Evolutionary conservation across 192 early-diverging fungal species (phyloP).

Genomic region (Pilobolus umbonatus): DNA sequence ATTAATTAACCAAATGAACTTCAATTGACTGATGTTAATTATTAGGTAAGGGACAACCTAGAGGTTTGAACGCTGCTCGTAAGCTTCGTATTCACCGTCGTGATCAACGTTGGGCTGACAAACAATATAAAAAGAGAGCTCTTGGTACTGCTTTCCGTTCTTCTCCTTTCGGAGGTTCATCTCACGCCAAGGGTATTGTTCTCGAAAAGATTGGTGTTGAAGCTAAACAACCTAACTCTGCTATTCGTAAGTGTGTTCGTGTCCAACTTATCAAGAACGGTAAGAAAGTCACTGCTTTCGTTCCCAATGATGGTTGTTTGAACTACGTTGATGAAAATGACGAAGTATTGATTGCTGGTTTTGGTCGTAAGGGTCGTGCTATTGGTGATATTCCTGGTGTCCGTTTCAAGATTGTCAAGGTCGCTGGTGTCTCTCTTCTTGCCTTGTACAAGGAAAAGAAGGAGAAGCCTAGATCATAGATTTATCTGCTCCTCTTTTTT

Average conservation of each 20-base stretch:
- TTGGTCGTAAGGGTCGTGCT: conserved; percentile 99
- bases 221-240: conserved; percentile 99
- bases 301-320: conserved; percentile 99
- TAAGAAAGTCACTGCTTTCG: conserved; percentile 99
- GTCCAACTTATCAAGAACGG: conserved; percentile 99
- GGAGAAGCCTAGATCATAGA: conserved; percentile 97
- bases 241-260: conserved; percentile 99
- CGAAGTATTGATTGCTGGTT: conserved; percentile 99
- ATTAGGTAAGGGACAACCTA: conserved; percentile 82
- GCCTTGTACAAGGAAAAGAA: conserved; percentile 99
- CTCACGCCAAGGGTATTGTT: conserved; percentile 99
- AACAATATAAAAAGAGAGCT: conserved; percentile 97
- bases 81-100: conserved; percentile 97
- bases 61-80: conserved; percentile 98
- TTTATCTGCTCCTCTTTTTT: neutral
- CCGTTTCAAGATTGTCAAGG: conserved; percentile 99
- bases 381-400: conserved; percentile 99
- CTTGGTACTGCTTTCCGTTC: conserved; percentile 97
- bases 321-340: conserved; percentile 99
- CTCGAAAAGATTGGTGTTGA: conserved; percentile 99
- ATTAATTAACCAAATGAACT: neutral
- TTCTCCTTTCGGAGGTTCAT: conserved; percentile 98
- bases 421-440: conserved; percentile 97
- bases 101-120: conserved; percentile 98
- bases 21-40: neutral